A percentile compares a stretch with the other conserved stretches of the same genome.
Conservation (phyloP, 2,329 filamentous ascomycete genomes). For the Colletotrichum gigasporum region DNA sequence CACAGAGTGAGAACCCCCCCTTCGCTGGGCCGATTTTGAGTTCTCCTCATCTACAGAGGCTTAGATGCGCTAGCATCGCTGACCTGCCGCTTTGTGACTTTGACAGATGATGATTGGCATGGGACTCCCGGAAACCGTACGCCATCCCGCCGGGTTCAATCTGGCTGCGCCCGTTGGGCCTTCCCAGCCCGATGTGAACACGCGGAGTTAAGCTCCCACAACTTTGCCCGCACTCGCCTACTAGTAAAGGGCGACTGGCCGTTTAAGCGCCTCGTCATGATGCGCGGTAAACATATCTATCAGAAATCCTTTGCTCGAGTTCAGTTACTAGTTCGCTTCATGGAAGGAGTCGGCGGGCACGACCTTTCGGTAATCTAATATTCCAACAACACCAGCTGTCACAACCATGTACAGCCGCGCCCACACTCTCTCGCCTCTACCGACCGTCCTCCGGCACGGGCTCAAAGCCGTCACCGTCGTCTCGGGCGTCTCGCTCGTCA, state of each 20-base stretch:
- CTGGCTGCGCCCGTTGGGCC: background rate
- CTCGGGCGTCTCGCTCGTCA: conserved; percentile 47
- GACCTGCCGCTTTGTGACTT: background rate
- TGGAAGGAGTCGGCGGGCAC: conserved; percentile 12
- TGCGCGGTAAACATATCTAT: background rate
- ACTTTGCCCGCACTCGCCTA: conserved; percentile 2
- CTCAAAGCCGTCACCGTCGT: conserved; percentile 47
- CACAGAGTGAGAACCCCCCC: background rate
- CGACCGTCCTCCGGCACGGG: conserved; percentile 43
- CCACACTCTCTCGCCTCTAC: conserved; percentile 44
- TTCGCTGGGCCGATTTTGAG: conserved; percentile 1
- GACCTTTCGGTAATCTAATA: conserved; percentile 1
- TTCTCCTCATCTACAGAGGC: background rate
- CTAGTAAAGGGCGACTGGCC: background rate
- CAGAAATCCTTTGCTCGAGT: background rate
- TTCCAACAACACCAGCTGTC: background rate
- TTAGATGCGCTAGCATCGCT: background rate
- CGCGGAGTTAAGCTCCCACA: background rate
- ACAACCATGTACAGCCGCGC: background rate
- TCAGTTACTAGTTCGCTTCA: background rate
- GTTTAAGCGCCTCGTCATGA: too few relatives aligned
- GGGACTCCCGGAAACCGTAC: background rate
- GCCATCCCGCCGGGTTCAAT: background rate
- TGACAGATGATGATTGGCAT: conserved; percentile 6
- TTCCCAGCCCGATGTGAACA: conserved; percentile 1